Percentiles rank a stretch among this genome's conserved stretches.
These are phyloP conservation scores for Nothophaeocryptopus gaeumannii DNA, from an alignment of 2,329 filamentous ascomycete genomes.

Conservation along the genomic window DNA sequence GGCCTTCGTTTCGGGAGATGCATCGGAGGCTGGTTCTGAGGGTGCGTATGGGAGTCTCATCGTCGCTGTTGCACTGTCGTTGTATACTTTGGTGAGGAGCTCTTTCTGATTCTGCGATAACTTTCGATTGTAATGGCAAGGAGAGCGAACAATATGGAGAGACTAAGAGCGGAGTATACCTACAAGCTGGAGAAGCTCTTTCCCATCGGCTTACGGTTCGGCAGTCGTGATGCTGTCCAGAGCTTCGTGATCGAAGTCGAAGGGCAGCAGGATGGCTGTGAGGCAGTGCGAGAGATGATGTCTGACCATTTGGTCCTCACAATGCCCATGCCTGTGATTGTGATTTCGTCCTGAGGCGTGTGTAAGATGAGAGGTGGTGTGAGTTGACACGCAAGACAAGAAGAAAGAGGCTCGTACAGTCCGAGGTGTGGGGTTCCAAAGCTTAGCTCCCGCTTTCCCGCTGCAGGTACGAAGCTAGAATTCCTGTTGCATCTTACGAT, in stretches of 20 bases:
- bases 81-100: not conserved
- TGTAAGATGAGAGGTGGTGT: no score
- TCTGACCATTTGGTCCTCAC: no score
- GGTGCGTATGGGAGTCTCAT: slow-evolving; percentile 69
- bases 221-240: slow-evolving; percentile 4
- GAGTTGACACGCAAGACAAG: no score
- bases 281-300: no score
- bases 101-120: not conserved
- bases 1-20: slow-evolving; percentile 45
- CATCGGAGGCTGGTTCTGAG: slow-evolving; percentile 52
- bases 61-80: slow-evolving; percentile 7
- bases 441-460: no score
- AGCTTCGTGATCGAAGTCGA: no score
- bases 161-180: not conserved
- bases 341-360: no score
- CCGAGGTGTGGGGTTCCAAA: not conserved
- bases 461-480: no score
- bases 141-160: not conserved
- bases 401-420: no score
- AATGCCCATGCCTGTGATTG: not conserved
- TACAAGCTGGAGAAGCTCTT: slow-evolving; percentile 17
- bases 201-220: slow-evolving; percentile 15
- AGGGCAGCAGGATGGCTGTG: no score
- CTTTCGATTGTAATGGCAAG: no score
- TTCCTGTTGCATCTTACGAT: slow-evolving; percentile 2